Evolutionary conservation across 768 basidiomycete genomes (phyloP).

Genomic region (Lactifluus echinatus): DNA sequence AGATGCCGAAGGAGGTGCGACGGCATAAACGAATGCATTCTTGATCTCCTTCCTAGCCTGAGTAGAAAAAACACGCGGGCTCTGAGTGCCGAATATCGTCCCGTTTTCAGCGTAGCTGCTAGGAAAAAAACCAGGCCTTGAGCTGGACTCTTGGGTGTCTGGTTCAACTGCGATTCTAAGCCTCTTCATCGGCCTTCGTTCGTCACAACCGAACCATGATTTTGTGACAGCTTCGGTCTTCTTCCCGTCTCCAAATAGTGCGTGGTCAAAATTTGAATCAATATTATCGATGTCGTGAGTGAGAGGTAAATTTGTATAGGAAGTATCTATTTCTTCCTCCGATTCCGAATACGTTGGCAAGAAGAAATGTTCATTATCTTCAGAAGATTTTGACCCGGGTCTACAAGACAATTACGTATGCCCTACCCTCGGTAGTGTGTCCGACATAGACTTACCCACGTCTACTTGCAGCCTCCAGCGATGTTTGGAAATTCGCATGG

Average conservation of each 20-base stretch:
- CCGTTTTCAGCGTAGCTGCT: neutral
- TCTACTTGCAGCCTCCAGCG: conserved; percentile 5
- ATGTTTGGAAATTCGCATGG: conserved; percentile 1
- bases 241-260: neutral
- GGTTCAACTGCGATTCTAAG: conserved; percentile 3
- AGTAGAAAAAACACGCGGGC: conserved; percentile 10
- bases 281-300: neutral
- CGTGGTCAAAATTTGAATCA: neutral
- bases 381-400: neutral
- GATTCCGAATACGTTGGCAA: conserved; percentile 1
- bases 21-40: conserved; percentile 38
- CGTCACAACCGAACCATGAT: conserved; percentile 1
- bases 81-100: conserved; percentile 3
- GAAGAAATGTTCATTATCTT: conserved; percentile 1
- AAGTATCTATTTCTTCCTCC: conserved; percentile 3
- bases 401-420: neutral
- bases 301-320: neutral
- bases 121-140: neutral
- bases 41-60: conserved; percentile 25
- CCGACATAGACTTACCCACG: neutral
- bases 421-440: neutral
- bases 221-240: conserved; percentile 1
- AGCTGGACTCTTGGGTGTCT: neutral
- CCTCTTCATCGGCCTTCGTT: conserved; percentile 15
- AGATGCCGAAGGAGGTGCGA: conserved; percentile 42